phyloP scores from a whole-genome alignment of 768 basidiomycete genomes.

The Chalciporus pseudorubinellus region DNA sequence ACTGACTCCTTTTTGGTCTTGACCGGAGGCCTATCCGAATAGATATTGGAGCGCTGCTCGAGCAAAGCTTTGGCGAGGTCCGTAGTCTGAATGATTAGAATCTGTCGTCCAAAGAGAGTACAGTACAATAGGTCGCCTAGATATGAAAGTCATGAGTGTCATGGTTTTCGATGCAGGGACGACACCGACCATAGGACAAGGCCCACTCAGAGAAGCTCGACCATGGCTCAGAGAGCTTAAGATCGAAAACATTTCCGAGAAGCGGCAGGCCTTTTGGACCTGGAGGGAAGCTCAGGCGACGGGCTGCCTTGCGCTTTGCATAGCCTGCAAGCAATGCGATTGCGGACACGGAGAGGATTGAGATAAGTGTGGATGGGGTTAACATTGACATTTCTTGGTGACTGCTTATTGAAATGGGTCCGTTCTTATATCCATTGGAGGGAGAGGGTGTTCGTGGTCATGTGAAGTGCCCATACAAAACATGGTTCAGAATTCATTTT shows the following conservation, averaged over 20 bases:
- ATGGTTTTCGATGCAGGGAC: not conserved
- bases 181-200: constrained; percentile 21
- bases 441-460: not conserved
- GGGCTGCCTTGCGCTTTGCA: constrained; percentile 11
- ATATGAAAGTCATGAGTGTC: constrained; percentile 3
- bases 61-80: constrained; percentile 34
- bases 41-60: constrained; percentile 35
- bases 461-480: constrained; percentile 4
- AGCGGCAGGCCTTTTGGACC: constrained; percentile 33
- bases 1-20: constrained; percentile 25
- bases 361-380: constrained; percentile 7
- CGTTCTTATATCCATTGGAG: constrained; percentile 16
- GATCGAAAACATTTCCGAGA: constrained; percentile 26
- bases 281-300: constrained; percentile 20
- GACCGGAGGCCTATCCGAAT: constrained; percentile 39
- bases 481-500: constrained; percentile 9
- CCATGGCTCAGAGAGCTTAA: constrained; percentile 30
- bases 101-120: constrained; percentile 30
- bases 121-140: constrained; percentile 34
- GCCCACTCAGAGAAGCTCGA: constrained; percentile 34
- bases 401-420: not conserved
- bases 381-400: constrained; percentile 5
- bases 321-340: constrained; percentile 9
- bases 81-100: constrained; percentile 34
- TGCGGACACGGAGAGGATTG: constrained; percentile 1